phyloP scores from a whole-genome alignment of 2,329 filamentous ascomycete species.

The Pseudonectria buxi region DNA sequence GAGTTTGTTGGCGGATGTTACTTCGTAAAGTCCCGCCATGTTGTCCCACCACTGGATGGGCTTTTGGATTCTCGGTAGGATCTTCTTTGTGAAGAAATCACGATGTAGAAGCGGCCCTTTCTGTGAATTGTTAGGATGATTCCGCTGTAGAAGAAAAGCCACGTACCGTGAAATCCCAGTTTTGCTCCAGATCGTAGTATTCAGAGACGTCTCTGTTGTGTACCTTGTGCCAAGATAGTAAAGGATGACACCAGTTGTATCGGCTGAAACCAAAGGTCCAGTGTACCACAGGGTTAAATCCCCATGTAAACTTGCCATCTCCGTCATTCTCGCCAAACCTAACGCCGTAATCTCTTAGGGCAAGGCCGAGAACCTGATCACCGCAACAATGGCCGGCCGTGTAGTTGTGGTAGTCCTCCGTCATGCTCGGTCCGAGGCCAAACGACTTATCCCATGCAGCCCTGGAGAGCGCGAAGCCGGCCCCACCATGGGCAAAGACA shows the following conservation, averaged over 20 bases:
- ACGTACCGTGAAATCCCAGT: conserved; percentile 16
- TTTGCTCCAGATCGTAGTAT: conserved; percentile 16
- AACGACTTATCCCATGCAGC: conserved; percentile 19
- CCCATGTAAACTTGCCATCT: conserved; percentile 18
- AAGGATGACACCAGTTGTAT: conserved; percentile 18
- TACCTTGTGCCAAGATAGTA: conserved; percentile 20
- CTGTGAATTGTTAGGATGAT: not conserved
- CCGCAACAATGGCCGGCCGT: conserved; percentile 18
- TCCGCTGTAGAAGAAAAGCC: not conserved
- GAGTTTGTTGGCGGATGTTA: conserved; percentile 15
- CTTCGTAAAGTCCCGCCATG: conserved; percentile 11
- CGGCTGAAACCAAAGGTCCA: conserved; percentile 16
- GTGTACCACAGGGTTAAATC: conserved; percentile 19
- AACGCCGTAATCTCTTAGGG: conserved; percentile 14
- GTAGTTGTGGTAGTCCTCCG: conserved; percentile 17
- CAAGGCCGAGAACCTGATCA: conserved; percentile 17
- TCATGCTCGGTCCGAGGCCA: conserved; percentile 9
- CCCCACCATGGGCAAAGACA: conserved; percentile 18
- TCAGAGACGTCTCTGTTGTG: conserved; percentile 17
- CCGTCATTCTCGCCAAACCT: conserved; percentile 19
- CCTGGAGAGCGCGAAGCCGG: conserved; percentile 17
- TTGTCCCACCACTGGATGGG: conserved; percentile 20
- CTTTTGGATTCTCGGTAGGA: conserved; percentile 12
- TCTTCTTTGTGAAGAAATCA: conserved; percentile 16
- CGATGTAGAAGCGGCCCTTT: conserved; percentile 16